These are phyloP conservation scores for Trichoderma semiorbis DNA, from an alignment of 2,329 filamentous ascomycete genomes.

Conservation along the genomic window DNA sequence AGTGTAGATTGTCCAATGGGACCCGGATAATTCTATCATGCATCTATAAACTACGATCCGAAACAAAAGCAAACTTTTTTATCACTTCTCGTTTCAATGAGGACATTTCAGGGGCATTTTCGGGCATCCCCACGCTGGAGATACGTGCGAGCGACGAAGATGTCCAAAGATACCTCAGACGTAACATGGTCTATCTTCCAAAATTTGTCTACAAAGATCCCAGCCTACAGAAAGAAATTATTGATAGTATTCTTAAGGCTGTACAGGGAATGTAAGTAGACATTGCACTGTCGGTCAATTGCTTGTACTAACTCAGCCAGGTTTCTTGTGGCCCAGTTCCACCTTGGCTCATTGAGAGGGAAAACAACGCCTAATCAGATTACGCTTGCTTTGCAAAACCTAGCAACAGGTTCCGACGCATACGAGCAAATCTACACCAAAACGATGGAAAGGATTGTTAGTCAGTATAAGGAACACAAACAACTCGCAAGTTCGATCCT, in stretches of 20 bases:
- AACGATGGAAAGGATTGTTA: fast-evolving
- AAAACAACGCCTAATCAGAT: background rate
- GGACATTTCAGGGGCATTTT: background rate
- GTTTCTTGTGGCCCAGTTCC: background rate
- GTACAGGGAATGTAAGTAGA: background rate
- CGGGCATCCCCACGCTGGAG: fast-evolving
- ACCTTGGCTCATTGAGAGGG: fast-evolving
- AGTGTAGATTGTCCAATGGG: fast-evolving
- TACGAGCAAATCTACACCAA: fast-evolving
- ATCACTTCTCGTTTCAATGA: background rate
- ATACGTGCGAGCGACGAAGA: background rate
- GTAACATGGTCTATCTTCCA: background rate
- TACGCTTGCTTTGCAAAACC: too few relatives aligned
- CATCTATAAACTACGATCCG: background rate
- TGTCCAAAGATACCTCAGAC: background rate
- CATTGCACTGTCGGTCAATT: background rate
- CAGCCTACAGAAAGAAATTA: fast-evolving
- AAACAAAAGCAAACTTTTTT: background rate
- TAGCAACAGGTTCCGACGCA: background rate
- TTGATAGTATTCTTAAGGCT: background rate
- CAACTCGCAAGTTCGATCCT: fast-evolving
- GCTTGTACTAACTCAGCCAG: background rate
- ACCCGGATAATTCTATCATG: background rate
- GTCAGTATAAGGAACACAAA: fast-evolving
- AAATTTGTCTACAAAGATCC: background rate